phyloP scores from a whole-genome alignment of 2,329 filamentous ascomycete species.

The Xylariaceae sp. region DNA sequence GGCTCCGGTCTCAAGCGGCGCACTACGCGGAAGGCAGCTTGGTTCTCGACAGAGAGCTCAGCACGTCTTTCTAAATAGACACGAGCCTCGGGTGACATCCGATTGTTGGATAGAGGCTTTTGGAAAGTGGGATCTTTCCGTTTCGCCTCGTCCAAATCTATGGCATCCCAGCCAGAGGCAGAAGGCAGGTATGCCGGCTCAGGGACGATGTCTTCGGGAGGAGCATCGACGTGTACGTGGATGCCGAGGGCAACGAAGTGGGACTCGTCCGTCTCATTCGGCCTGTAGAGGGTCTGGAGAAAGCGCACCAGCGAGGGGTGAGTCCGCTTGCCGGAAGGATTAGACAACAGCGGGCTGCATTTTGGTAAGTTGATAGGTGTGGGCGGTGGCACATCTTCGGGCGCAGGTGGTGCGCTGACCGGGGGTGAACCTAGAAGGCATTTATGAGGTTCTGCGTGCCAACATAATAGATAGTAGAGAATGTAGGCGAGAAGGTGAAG shows the following conservation, averaged over 20 bases:
- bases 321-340: conserved; percentile 15
- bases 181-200: conserved; percentile 49
- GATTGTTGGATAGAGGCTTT: conserved; percentile 47
- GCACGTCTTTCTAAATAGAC: conserved; percentile 54
- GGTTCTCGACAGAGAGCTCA: conserved; percentile 53
- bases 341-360: conserved; percentile 33
- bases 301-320: conserved; percentile 42
- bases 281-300: conserved; percentile 50
- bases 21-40: conserved; percentile 56
- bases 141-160: conserved; percentile 46
- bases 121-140: conserved; percentile 46
- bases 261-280: conserved; percentile 42
- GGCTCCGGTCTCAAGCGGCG: conserved; percentile 51
- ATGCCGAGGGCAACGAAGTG: conserved; percentile 56
- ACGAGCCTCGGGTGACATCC: conserved; percentile 51
- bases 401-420: conserved; percentile 23
- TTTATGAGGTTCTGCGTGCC: conserved; percentile 21
- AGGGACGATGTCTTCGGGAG: conserved; percentile 48
- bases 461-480: neutral
- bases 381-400: conserved; percentile 51
- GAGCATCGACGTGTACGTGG: conserved; percentile 47
- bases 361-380: conserved; percentile 50
- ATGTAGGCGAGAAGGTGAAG: neutral
- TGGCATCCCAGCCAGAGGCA: conserved; percentile 46
- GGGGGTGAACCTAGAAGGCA: conserved; percentile 25